phyloP scores from a whole-genome alignment of 352 stramenopile genomes.

The Phytophthora cryptogea region DNA sequence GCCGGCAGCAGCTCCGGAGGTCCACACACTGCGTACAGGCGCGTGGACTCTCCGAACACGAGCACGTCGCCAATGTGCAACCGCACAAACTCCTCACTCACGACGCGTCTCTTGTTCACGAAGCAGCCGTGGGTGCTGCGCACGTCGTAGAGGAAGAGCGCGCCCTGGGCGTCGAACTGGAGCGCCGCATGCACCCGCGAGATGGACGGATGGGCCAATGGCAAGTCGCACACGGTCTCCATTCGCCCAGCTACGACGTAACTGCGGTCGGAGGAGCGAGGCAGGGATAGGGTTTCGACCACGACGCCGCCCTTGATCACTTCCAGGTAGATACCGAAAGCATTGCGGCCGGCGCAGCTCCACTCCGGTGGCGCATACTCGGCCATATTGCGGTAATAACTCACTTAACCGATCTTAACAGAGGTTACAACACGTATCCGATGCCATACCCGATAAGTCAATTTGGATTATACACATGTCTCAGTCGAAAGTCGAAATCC shows the following conservation, averaged over 20 bases:
- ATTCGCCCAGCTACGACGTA: constrained; percentile 63
- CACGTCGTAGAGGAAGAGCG: constrained; percentile 76
- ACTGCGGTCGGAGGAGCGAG: constrained; percentile 31
- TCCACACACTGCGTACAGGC: constrained; percentile 79
- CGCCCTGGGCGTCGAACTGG: constrained; percentile 68
- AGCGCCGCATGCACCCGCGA: constrained; percentile 76
- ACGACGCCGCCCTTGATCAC: constrained; percentile 71
- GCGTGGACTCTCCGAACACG: constrained; percentile 87
- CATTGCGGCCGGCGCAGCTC: constrained; percentile 50
- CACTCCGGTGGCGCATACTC: constrained; percentile 58
- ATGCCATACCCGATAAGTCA: no score
- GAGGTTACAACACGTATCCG: no score
- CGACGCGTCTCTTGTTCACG: constrained; percentile 79
- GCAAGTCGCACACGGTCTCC: constrained; percentile 68
- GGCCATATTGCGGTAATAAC: no score
- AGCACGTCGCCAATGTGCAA: constrained; percentile 86
- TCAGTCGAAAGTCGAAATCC: no score
- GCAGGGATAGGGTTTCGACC: constrained; percentile 49
- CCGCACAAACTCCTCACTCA: constrained; percentile 50
- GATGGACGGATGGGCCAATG: constrained; percentile 76
- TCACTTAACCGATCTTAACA: no score
- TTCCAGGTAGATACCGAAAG: constrained; percentile 62
- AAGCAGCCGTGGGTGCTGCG: constrained; percentile 84
- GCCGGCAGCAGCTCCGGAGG: constrained; percentile 65
- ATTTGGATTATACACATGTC: no score